Base-by-base conservation (phyloP, 257 asterid species). In the Solanum stenotomum region DNA sequence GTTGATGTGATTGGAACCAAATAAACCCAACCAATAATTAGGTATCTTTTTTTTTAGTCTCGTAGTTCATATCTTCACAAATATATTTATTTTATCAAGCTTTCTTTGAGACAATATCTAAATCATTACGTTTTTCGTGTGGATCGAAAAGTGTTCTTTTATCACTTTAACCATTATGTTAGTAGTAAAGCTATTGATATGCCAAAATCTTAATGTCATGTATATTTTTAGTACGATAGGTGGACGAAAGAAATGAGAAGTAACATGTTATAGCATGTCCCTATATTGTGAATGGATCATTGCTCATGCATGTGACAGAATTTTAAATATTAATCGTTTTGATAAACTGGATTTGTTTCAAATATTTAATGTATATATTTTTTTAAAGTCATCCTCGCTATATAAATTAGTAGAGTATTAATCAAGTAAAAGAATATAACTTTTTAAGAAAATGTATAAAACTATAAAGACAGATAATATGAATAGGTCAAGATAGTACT, bases 1-100 rank as follows among this genome's bases (percentile, higher is more conserved):
- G 56, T 23, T 76, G 83, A 76, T 38, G 83, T 76, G 83, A 76
- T 76, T 35, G 83, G 83, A 56, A 38, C 22, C 33, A 76, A 37
- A 76, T 38, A 76, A 22, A 76, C 12, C 83, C 83, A 76, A 76
- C 27, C 56, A 76, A 38, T 23, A 76, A 34, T 35, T 18, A 74
- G 82, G 46, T 74, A 1, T 4, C 46, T 16, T 34, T 74, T 72
- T 12, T n/a, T 23, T 10, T 3, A 6, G 33, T 42, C 49, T 42
- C 49, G 35, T 67, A 25, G 35, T 68, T 5, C 20, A 4, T 16
- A 27, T 67, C 75, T 67, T 27, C 22, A 6, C 2, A 68, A 8
- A 27, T 6, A 68, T 65, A 25, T 68, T 14, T 68, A 68, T 13
- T 5, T 68, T 6, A 25, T 6, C 34, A 8, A 67, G 2, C 0